Base-by-base conservation (phyloP, 345 rosid species). In the Garcia nutans region DNA sequence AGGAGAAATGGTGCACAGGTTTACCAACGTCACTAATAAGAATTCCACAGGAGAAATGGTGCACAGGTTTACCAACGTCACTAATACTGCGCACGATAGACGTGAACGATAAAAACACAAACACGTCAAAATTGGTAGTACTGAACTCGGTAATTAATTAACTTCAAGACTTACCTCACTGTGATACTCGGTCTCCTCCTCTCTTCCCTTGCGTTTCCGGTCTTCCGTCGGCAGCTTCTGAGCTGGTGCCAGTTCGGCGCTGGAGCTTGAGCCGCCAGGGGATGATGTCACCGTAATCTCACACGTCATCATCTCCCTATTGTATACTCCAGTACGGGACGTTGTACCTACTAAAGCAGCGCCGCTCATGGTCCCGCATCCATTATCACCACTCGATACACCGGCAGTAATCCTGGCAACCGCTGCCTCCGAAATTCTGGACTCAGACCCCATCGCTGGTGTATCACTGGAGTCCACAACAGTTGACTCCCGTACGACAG, bases 171-270 rank as follows among this genome's bases (percentile, higher is more conserved):
- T 82, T 74, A 91, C 96, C 96, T 95, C 94, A 85, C 90, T 86
- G 44, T 80, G 88, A 55, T 78, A 82, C 67, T 92, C 90, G 61
- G 75, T 68, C 9, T 85, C 89, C 58, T 86, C 97, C 37, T 90
- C 95, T 44, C 82, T 82, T 52, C 86, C 97, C 68, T 89, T 91
- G 16, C 97, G 90, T 83, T 93, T 95, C 71, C 89, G 87, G 56
- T 88, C 88, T 47, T 84, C 91, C 19, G 78, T 55, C 76, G 84
- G 65, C 78, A 77, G 74, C 72, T 79, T 85, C 65, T 71, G 85
- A 68, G 80, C 31, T 55, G 68, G 50, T 50, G 81, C 41, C 41
- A 3, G 88, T 77, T 86, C 89, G 0, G 87, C 89, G 75, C 91
- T 91, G 17, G 62, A 84, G 72, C 89, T 92, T 6, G 95, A 89